Evolutionary conservation across 2,329 filamentous ascomycete genomes (phyloP).

Genomic region (Pestalotiopsis sp.): DNA sequence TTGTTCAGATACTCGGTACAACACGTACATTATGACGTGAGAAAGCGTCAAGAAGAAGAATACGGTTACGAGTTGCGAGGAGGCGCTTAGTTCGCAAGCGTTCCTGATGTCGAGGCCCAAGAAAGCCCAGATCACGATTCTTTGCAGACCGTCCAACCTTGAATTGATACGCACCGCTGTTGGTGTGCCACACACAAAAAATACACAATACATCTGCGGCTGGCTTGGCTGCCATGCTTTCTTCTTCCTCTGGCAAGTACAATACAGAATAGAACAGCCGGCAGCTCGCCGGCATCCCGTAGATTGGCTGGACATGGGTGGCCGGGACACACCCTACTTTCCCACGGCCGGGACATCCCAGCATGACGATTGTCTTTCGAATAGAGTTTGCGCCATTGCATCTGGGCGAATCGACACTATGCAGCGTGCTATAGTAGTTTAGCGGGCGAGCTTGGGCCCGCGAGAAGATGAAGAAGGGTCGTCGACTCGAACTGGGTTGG

Average conservation of each 20-base stretch:
- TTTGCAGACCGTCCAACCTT: background rate
- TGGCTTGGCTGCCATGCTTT: background rate
- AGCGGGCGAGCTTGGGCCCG: background rate
- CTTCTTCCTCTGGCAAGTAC: background rate
- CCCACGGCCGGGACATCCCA: slow-evolving; percentile 1
- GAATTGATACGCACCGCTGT: background rate
- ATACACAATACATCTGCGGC: background rate
- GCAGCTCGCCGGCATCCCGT: background rate
- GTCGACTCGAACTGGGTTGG: background rate
- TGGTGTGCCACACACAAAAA: no score
- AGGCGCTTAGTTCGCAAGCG: background rate
- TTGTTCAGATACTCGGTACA: no score
- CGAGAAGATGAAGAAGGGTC: background rate
- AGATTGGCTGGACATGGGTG: background rate
- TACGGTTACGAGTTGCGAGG: background rate
- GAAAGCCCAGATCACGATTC: background rate
- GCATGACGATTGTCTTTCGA: background rate
- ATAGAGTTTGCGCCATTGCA: slow-evolving; percentile 4
- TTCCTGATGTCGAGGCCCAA: background rate
- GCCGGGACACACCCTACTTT: background rate
- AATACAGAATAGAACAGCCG: background rate
- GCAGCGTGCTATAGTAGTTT: background rate
- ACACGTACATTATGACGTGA: background rate
- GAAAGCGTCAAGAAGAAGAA: background rate
- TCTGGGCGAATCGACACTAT: background rate